Evolutionary conservation across 306 rosid species (phyloP).

Genomic region (Medicago ruthenica): DNA sequence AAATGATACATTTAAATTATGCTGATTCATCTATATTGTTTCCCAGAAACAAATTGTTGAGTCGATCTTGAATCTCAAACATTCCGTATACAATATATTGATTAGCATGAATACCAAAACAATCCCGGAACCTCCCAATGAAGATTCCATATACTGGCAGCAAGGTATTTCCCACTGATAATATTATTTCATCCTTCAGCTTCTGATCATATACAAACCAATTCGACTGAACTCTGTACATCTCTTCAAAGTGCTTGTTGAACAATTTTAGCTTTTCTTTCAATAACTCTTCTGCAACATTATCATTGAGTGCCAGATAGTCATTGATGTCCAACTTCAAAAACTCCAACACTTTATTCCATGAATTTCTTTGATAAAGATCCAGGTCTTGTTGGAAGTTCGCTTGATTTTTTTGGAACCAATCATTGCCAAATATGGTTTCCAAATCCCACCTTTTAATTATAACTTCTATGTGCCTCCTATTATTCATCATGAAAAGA

Average conservation of each 20-base stretch:
- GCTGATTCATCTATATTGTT: not conserved
- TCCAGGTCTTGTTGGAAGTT: constrained; percentile 47
- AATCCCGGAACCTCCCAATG: not conserved
- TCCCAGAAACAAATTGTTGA: not conserved
- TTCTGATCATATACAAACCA: constrained; percentile 4
- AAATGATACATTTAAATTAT: not conserved
- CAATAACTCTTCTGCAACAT: not conserved
- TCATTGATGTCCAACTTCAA: constrained; percentile 53
- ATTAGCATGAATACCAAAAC: not conserved
- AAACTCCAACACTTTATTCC: constrained; percentile 59
- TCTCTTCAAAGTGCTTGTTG: not conserved
- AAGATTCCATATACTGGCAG: constrained; percentile 15
- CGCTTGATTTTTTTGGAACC: constrained; percentile 55
- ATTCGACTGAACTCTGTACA: constrained; percentile 2
- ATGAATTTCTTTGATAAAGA: constrained; percentile 48
- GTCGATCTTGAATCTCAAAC: not conserved
- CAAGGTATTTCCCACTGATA: not conserved
- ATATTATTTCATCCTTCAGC: not conserved
- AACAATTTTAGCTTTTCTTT: constrained; percentile 15
- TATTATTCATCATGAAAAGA: too few species aligned
- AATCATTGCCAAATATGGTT: constrained; percentile 42
- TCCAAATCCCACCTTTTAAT: too few species aligned
- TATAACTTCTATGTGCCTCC: too few species aligned
- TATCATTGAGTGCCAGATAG: not conserved
- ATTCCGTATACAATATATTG: not conserved